These are phyloP conservation scores for Hypocrella siamensis DNA, from an alignment of 2,329 filamentous ascomycete genomes.

Conservation along the genomic window DNA sequence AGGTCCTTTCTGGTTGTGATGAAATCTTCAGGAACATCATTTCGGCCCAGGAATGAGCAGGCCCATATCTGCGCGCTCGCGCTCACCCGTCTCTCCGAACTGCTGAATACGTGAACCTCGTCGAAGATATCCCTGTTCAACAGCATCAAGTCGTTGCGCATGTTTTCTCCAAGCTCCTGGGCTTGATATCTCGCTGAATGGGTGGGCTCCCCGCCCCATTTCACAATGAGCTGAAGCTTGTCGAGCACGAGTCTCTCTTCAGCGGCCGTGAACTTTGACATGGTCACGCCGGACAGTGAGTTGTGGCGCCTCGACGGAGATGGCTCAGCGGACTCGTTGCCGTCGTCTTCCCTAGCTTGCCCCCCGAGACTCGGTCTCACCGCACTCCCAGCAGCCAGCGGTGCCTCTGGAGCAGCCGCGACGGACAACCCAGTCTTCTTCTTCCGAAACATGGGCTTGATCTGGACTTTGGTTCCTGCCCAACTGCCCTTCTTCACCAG, in stretches of 20 bases:
- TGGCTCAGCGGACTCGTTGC: not conserved
- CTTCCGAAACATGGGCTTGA: slow-evolving; percentile 97
- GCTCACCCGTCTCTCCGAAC: slow-evolving; percentile 84
- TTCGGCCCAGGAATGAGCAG: slow-evolving; percentile 71
- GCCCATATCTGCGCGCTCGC: slow-evolving; percentile 96
- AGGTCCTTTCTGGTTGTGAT: slow-evolving; percentile 89
- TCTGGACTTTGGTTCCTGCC: slow-evolving; percentile 95
- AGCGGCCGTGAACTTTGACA: slow-evolving; percentile 84
- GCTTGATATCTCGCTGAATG: slow-evolving; percentile 94
- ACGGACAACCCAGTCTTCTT: slow-evolving; percentile 49
- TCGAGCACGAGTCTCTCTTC: slow-evolving; percentile 89
- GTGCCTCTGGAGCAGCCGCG: slow-evolving; percentile 20
- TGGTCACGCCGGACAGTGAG: slow-evolving; percentile 75
- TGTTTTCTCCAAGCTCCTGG: slow-evolving; percentile 86
- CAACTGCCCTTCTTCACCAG: slow-evolving; percentile 84
- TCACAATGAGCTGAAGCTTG: slow-evolving; percentile 93
- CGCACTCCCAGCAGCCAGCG: slow-evolving; percentile 14
- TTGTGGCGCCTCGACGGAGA: slow-evolving; percentile 50
- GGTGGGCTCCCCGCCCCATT: slow-evolving; percentile 96
- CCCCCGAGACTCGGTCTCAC: slow-evolving; percentile 8
- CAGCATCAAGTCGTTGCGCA: slow-evolving; percentile 85
- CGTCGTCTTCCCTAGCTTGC: slow-evolving; percentile 7
- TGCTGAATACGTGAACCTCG: slow-evolving; percentile 89
- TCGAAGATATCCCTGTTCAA: slow-evolving; percentile 87
- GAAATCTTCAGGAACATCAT: slow-evolving; percentile 71